These are phyloP conservation scores for Grosmannia huntii DNA, from an alignment of 2,329 filamentous ascomycete species.

Conservation along the genomic window DNA sequence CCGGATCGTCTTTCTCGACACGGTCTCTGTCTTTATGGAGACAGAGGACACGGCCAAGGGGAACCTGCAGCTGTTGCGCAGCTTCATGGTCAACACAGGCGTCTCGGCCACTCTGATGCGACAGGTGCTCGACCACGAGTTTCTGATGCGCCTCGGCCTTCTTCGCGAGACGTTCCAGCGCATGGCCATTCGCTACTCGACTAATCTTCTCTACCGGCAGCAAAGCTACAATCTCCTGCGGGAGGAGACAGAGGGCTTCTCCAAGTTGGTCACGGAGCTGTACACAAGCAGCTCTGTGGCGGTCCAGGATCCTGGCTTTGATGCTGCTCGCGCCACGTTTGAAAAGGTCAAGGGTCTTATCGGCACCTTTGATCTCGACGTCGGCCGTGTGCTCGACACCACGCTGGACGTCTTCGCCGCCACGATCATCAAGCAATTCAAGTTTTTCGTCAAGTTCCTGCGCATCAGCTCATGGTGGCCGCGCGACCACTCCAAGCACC, in stretches of 20 bases:
- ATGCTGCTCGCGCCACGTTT: constrained; percentile 73
- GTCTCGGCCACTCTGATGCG: constrained; percentile 65
- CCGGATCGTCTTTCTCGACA: constrained; percentile 68
- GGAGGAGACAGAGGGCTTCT: constrained; percentile 93
- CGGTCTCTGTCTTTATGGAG: constrained; percentile 66
- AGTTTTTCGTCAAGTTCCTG: constrained; percentile 89
- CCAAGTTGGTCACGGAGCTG: constrained; percentile 88
- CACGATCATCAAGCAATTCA: constrained; percentile 80
- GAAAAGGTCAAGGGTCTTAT: constrained; percentile 89
- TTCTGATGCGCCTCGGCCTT: constrained; percentile 65
- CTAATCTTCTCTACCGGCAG: constrained; percentile 86
- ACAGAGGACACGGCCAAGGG: constrained; percentile 41
- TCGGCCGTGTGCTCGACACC: constrained; percentile 86
- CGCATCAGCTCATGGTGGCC: constrained; percentile 97
- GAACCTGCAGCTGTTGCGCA: constrained; percentile 39
- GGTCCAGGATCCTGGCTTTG: constrained; percentile 49
- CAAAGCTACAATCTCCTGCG: constrained; percentile 92
- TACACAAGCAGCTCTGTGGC: constrained; percentile 69
- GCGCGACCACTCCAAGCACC: constrained; percentile 36
- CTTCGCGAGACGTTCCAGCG: constrained; percentile 76
- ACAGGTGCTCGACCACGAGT: constrained; percentile 64
- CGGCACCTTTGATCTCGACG: constrained; percentile 92
- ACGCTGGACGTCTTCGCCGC: constrained; percentile 92
- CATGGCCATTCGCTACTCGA: constrained; percentile 78
- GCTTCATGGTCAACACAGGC: constrained; percentile 58